Percentiles rank a stretch among this genome's conserved stretches.
These are phyloP conservation scores for Malassezia dermatis DNA, from an alignment of 1,284 basidiomycete species.

Conservation along the genomic window DNA sequence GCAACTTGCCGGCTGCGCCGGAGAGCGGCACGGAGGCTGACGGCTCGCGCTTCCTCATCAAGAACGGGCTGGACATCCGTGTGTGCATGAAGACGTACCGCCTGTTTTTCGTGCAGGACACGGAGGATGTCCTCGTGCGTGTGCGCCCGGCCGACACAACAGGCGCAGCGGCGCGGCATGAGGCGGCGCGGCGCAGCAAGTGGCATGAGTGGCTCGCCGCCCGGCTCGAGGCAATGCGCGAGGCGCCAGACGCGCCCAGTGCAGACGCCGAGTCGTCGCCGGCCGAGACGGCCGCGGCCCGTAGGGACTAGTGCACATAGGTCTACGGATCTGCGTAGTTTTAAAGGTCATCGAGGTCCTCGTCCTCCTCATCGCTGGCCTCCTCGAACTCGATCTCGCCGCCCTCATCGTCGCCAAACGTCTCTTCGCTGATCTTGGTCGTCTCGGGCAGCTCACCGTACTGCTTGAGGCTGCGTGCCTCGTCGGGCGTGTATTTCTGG, in stretches of 20 bases:
- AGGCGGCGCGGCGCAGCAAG: constrained; percentile 17
- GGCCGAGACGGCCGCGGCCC: neutral
- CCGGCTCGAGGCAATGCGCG: constrained; percentile 27
- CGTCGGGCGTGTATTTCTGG: constrained; percentile 92
- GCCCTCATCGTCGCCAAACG: constrained; percentile 72
- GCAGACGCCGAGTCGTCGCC: neutral
- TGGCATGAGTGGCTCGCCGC: constrained; percentile 31
- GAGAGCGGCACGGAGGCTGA: constrained; percentile 1
- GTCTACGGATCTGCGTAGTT: neutral
- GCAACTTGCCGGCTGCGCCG: constrained; percentile 18
- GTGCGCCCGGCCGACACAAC: constrained; percentile 20
- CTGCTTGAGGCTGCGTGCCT: constrained; percentile 81
- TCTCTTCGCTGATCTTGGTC: constrained; percentile 97
- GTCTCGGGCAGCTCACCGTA: constrained; percentile 96
- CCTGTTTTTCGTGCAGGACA: constrained; percentile 49
- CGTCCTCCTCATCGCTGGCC: constrained; percentile 42
- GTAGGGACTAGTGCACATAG: neutral
- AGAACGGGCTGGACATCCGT: constrained; percentile 55
- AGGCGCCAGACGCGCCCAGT: neutral
- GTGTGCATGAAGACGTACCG: constrained; percentile 50
- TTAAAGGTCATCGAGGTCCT: constrained; percentile 33
- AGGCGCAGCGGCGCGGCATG: constrained; percentile 15
- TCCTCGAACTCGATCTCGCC: constrained; percentile 49
- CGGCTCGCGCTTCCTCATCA: constrained; percentile 29
- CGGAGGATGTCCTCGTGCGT: constrained; percentile 48